Conservation (phyloP, 1,284 basidiomycete genomes). For the Trichosporon sp. region DNA sequence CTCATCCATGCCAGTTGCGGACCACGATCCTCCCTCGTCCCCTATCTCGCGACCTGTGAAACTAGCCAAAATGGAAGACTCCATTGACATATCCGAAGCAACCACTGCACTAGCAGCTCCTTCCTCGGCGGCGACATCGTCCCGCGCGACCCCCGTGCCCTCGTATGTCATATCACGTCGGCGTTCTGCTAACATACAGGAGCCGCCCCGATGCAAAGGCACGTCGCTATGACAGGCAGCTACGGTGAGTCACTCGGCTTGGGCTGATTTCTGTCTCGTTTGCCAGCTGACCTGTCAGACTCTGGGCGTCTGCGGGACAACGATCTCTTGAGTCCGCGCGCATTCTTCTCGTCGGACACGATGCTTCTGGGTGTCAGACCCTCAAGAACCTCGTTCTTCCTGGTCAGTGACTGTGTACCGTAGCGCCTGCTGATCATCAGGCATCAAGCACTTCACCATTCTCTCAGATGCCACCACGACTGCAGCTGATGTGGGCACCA, state of each 20-base stretch:
- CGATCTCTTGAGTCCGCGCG: slow-evolving; percentile 78
- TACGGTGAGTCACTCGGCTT: slow-evolving; percentile 57
- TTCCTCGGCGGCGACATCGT: slow-evolving; percentile 9
- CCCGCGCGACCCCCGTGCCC: slow-evolving; percentile 15
- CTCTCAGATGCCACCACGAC: slow-evolving; percentile 62
- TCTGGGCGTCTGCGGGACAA: slow-evolving; percentile 94
- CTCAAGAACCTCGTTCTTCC: slow-evolving; percentile 95
- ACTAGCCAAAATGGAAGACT: slow-evolving; percentile 43
- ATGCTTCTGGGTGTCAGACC: slow-evolving; percentile 74
- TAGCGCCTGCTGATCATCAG: slow-evolving; percentile 26
- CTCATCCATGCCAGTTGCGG: slow-evolving; percentile 3
- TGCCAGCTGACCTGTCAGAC: slow-evolving; percentile 49
- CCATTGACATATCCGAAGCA: slow-evolving; percentile 36
- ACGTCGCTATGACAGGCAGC: slow-evolving; percentile 82
- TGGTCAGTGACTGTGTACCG: slow-evolving; percentile 45
- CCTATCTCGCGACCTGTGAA: slow-evolving; percentile 18
- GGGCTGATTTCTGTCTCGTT: background rate
- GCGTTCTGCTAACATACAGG: slow-evolving; percentile 17
- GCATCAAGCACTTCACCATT: slow-evolving; percentile 85
- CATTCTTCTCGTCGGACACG: slow-evolving; percentile 72
- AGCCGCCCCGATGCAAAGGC: slow-evolving; percentile 73
- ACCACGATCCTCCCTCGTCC: slow-evolving; percentile 2
- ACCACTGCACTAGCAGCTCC: slow-evolving; percentile 15
- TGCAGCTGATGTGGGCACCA: slow-evolving; percentile 80
- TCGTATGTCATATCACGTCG: slow-evolving; percentile 1